Conservation (phyloP, 177 flowering plant genomes). For the Vitis hybrid region DNA sequence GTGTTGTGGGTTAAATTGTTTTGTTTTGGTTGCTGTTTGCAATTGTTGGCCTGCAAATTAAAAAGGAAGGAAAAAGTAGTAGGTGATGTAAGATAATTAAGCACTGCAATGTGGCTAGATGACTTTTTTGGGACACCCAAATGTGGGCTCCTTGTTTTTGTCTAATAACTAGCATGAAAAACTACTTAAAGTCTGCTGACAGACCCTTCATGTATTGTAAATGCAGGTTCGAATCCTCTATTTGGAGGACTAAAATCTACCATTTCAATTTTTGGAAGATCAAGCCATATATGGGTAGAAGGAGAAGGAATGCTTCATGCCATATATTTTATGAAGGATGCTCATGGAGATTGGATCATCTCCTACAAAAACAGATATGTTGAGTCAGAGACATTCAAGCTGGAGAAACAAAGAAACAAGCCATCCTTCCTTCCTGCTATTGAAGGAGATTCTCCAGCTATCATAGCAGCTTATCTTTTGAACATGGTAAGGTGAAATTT, state of each 20-base stretch:
- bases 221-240: constrained; percentile 65
- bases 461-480: constrained; percentile 45
- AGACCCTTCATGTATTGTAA: background rate
- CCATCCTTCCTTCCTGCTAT: constrained; percentile 56
- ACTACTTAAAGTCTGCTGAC: too few relatives aligned
- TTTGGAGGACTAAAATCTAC: constrained; percentile 54
- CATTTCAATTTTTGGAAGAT: constrained; percentile 50
- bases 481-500: constrained; percentile 37
- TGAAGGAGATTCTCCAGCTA: constrained; percentile 56
- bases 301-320: constrained; percentile 87
- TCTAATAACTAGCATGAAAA: too few relatives aligned
- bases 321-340: constrained; percentile 41
- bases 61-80: too few relatives aligned
- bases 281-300: constrained; percentile 58
- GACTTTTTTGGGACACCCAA: too few relatives aligned
- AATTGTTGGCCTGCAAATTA: too few relatives aligned
- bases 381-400: constrained; percentile 46
- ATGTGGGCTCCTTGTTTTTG: too few relatives aligned
- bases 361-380: constrained; percentile 57
- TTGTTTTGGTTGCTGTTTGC: too few relatives aligned
- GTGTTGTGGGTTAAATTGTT: too few relatives aligned
- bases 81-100: too few relatives aligned
- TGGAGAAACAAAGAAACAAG: constrained; percentile 44
- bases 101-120: too few relatives aligned
- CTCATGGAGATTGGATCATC: constrained; percentile 37